Percentiles rank a stretch among this genome's conserved stretches.
Conservation (phyloP, 164 flowering plant genomes). For the Magnolia changhungtana region DNA sequence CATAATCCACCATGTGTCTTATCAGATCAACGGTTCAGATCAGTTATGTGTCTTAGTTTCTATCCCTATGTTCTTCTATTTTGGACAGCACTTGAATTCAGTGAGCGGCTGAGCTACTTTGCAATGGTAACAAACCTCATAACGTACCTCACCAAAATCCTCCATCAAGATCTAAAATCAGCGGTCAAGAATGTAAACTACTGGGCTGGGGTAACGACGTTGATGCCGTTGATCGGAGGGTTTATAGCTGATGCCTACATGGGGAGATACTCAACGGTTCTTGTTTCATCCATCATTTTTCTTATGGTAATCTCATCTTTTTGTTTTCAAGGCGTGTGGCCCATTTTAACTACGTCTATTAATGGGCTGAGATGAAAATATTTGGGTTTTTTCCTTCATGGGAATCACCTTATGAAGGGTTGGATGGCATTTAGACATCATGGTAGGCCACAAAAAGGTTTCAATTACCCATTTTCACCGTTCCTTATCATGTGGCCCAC, state of each 20-base stretch:
- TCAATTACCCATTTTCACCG: too few species aligned
- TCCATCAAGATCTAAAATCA: slow-evolving; percentile 48
- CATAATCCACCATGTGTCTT: too few species aligned
- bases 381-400: too few species aligned
- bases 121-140: slow-evolving; percentile 45
- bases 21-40: too few species aligned
- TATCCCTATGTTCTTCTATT: too few species aligned
- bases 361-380: too few species aligned
- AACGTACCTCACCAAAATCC: slow-evolving; percentile 45
- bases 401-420: too few species aligned
- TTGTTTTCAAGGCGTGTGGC: neutral
- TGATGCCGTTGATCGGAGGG: slow-evolving; percentile 67
- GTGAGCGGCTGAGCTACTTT: slow-evolving; percentile 55
- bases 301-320: slow-evolving; percentile 45
- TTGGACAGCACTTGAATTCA: slow-evolving; percentile 48
- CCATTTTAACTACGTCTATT: too few species aligned
- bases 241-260: slow-evolving; percentile 69
- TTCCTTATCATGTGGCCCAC: too few species aligned
- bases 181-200: slow-evolving; percentile 53
- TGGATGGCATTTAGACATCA: too few species aligned
- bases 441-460: too few species aligned
- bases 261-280: slow-evolving; percentile 62
- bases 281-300: slow-evolving; percentile 53
- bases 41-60: too few species aligned
- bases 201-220: slow-evolving; percentile 69